Percentiles rank a stretch among this genome's conserved stretches.
These are phyloP conservation scores for Bretschneidera sinensis DNA, from an alignment of 345 rosid genomes.

Conservation along the genomic window DNA sequence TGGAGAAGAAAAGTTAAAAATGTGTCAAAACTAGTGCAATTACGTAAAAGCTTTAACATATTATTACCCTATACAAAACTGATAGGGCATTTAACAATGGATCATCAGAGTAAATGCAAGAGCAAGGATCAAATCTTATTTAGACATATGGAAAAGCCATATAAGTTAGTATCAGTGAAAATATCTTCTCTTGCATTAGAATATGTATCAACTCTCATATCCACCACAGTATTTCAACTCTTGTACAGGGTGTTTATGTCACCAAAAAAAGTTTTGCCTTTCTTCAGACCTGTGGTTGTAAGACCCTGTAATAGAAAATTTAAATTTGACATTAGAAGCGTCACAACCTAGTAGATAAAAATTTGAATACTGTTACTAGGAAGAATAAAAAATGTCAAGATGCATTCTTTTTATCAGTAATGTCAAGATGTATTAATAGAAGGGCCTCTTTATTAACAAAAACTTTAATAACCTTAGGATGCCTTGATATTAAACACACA, in stretches of 20 bases:
- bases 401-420: not conserved
- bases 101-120: not conserved
- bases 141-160: not conserved
- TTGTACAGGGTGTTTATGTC: conserved; percentile 62
- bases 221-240: conserved; percentile 60
- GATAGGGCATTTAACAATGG: too few relatives aligned
- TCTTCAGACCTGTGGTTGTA: conserved; percentile 69
- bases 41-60: not conserved
- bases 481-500: not conserved
- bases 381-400: conserved; percentile 7
- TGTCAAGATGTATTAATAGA: too few relatives aligned
- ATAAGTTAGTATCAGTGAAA: too few relatives aligned
- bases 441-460: not conserved
- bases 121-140: not conserved
- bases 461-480: not conserved
- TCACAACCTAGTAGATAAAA: not conserved
- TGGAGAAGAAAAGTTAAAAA: conserved; percentile 23
- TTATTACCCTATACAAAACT: not conserved
- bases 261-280: conserved; percentile 54
- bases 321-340: conserved; percentile 2
- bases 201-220: conserved; percentile 67
- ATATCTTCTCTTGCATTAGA: conserved; percentile 49
- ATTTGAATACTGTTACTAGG: not conserved
- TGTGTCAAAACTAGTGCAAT: not conserved
- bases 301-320: conserved; percentile 44